phyloP scores from a whole-genome alignment of 2,329 filamentous ascomycete genomes.

The Pestalotiopsis sp. region DNA sequence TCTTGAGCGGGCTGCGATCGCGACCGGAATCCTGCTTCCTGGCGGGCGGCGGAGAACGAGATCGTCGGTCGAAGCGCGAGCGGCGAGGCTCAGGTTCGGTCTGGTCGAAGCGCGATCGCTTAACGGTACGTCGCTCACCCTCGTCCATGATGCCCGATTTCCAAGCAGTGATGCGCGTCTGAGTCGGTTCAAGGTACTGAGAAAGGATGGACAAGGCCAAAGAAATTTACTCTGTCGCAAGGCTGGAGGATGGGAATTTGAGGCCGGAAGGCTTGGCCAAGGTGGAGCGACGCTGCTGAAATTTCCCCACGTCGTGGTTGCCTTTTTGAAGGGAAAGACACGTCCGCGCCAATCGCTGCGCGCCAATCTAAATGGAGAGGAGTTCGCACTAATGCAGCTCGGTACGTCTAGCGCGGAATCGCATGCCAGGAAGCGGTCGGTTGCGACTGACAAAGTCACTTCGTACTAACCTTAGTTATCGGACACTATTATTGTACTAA shows the following conservation, averaged over 20 bases:
- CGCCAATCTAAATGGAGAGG: not conserved
- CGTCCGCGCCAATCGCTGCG: not conserved
- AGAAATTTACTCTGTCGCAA: conserved; percentile 2
- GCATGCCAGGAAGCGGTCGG: too few relatives aligned
- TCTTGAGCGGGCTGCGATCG: conserved; percentile 76
- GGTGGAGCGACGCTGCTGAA: conserved; percentile 2
- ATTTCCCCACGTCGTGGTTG: conserved; percentile 7
- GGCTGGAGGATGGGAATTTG: conserved; percentile 6
- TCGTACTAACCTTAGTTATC: too few relatives aligned
- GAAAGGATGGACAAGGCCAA: not conserved
- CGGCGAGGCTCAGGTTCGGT: conserved; percentile 78
- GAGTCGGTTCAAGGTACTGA: not conserved
- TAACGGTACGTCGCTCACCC: conserved; percentile 69
- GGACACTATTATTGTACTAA: too few relatives aligned
- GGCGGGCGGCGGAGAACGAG: conserved; percentile 78
- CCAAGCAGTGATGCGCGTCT: not conserved
- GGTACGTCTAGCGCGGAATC: not conserved
- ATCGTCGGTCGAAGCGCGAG: conserved; percentile 90
- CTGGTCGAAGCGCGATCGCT: conserved; percentile 94
- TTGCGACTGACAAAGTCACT: too few relatives aligned
- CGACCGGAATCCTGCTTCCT: conserved; percentile 70
- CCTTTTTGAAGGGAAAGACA: not conserved
- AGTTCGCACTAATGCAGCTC: not conserved
- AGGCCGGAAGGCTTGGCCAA: not conserved
- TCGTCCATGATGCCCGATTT: conserved; percentile 65